A percentile compares a stretch with the other conserved stretches of the same genome.
phyloP scores from a whole-genome alignment of 1,284 basidiomycete genomes.

The Anthracocystis setariae region DNA sequence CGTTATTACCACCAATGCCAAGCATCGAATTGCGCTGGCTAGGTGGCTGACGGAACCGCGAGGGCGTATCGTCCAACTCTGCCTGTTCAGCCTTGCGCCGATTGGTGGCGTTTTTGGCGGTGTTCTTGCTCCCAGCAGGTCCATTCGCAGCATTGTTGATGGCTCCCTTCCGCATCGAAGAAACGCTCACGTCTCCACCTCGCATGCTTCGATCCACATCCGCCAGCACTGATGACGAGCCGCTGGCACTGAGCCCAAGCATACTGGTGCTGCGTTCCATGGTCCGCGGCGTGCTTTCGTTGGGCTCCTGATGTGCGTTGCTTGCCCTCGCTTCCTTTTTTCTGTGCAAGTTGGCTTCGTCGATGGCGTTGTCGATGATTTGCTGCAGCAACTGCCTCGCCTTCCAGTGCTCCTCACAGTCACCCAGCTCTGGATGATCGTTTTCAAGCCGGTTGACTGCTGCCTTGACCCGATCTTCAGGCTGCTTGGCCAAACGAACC shows the following conservation, averaged over 20 bases:
- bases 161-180: conserved; percentile 17
- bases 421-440: conserved; percentile 45
- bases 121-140: conserved; percentile 10
- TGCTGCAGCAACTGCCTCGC: conserved; percentile 54
- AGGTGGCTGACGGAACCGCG: conserved; percentile 38
- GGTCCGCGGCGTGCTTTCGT: conserved; percentile 28
- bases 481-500: conserved; percentile 56
- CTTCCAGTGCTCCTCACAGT: conserved; percentile 58
- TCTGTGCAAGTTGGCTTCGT: conserved; percentile 52
- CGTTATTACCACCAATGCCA: conserved; percentile 21
- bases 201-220: conserved; percentile 33
- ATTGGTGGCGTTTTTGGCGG: conserved; percentile 15
- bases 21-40: conserved; percentile 36
- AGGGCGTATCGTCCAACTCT: conserved; percentile 42
- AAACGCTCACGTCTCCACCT: conserved; percentile 21
- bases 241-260: conserved; percentile 29
- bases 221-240: conserved; percentile 31
- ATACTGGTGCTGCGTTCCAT: conserved; percentile 29
- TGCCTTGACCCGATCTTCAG: conserved; percentile 49
- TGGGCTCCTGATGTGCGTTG: conserved; percentile 29
- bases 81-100: conserved; percentile 48
- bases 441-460: conserved; percentile 50
- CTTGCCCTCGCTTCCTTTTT: conserved; percentile 42
- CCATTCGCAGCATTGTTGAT: conserved; percentile 6
- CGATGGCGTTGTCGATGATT: conserved; percentile 59